Percentiles rank a stretch among this genome's conserved stretches.
These are phyloP conservation scores for Plasmodium berghei DNA, from an alignment of 169 alveolate genomes.

Conservation along the genomic window DNA sequence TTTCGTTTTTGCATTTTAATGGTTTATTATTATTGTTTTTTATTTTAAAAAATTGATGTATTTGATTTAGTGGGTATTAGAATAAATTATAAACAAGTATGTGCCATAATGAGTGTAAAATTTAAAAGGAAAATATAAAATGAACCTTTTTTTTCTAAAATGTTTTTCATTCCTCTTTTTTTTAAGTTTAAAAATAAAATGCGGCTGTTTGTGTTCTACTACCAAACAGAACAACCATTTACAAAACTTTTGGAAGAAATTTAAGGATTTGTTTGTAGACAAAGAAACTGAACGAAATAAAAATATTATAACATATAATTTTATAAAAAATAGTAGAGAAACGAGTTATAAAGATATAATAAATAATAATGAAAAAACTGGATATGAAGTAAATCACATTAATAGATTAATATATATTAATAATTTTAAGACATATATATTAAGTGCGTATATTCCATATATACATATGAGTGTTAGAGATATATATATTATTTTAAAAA, in stretches of 20 bases:
- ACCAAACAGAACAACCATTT: slow-evolving; percentile 6
- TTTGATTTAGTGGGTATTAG: too few relatives aligned
- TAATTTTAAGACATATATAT: slow-evolving; percentile 40
- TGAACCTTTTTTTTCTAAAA: slow-evolving; percentile 52
- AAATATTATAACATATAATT: slow-evolving; percentile 57
- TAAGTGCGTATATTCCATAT: slow-evolving; percentile 75
- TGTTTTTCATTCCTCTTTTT: slow-evolving; percentile 58
- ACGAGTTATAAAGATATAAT: background rate
- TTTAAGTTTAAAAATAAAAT: slow-evolving; percentile 26
- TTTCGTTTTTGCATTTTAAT: too few relatives aligned
- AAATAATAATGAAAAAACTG: background rate
- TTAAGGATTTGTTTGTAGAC: slow-evolving; percentile 18
- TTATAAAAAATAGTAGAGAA: slow-evolving; percentile 18
- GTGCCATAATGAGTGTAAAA: too few relatives aligned
- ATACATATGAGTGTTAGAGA: slow-evolving; percentile 76
- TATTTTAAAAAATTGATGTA: too few relatives aligned
- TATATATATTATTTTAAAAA: slow-evolving; percentile 62
- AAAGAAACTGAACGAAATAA: slow-evolving; percentile 25
- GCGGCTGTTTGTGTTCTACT: slow-evolving; percentile 39
- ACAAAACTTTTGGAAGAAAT: slow-evolving; percentile 3
- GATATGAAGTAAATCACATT: slow-evolving; percentile 60
- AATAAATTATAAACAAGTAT: too few relatives aligned
- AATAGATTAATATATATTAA: slow-evolving; percentile 67
- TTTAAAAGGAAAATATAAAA: slow-evolving; percentile 11
- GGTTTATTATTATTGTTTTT: too few relatives aligned